These are phyloP conservation scores for Xylariaceae sp. DNA, from an alignment of 2,329 filamentous ascomycete genomes.

Conservation along the genomic window DNA sequence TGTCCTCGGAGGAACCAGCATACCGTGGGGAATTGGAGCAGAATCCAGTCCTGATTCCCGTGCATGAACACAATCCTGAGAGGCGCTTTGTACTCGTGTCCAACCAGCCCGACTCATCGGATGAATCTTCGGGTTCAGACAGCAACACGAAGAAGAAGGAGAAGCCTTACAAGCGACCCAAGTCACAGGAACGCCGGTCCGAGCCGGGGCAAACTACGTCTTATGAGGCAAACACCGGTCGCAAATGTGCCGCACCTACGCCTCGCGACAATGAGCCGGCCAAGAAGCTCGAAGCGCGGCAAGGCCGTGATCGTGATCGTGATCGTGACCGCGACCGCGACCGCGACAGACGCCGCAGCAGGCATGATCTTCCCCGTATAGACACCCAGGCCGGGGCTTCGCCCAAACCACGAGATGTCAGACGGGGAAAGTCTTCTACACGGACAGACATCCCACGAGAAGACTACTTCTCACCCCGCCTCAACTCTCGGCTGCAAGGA, in stretches of 20 bases:
- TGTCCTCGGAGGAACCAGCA: conserved; percentile 50
- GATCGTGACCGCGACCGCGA: too few species aligned
- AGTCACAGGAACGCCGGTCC: conserved; percentile 12
- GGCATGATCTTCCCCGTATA: conserved; percentile 26
- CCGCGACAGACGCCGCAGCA: conserved; percentile 21
- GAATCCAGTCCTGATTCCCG: conserved; percentile 60
- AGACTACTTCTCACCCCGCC: conserved; percentile 30
- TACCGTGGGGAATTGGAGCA: conserved; percentile 65
- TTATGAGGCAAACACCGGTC: conserved; percentile 40
- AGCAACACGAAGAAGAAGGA: too few species aligned
- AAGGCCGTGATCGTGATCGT: conserved; percentile 8
- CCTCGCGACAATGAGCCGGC: conserved; percentile 23
- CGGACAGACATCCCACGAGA: conserved; percentile 23
- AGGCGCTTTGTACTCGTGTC: conserved; percentile 60
- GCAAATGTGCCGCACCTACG: conserved; percentile 32
- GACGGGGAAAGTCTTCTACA: conserved; percentile 21
- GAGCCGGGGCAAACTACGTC: conserved; percentile 15
- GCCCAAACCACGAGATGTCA: conserved; percentile 10
- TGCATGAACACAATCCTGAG: conserved; percentile 57
- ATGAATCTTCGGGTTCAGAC: conserved; percentile 16
- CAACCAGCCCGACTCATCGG: conserved; percentile 28
- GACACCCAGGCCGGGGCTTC: conserved; percentile 18
- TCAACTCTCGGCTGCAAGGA: conserved; percentile 19
- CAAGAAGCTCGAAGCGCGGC: conserved; percentile 16
- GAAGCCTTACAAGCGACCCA: conserved; percentile 12